Evolutionary conservation across 805 yeast species (phyloP).

Genomic region (Yarrowia keelungensis): DNA sequence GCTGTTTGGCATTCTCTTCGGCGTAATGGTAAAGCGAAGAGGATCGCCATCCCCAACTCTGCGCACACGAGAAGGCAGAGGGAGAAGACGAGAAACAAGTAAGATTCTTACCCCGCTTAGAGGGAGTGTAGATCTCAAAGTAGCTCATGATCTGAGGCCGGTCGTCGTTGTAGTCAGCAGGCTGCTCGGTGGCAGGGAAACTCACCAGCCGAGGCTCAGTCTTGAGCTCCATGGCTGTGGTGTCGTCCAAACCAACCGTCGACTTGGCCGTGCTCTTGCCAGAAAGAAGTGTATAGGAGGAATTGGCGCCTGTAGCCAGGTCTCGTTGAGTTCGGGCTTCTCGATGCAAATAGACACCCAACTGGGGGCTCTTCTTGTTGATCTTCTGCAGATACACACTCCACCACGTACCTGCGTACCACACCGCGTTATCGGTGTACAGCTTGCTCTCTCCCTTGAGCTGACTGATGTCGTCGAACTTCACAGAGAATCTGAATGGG

Average conservation of each 20-base stretch:
- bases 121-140: slow-evolving; percentile 63
- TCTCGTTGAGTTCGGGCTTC: slow-evolving; percentile 49
- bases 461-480: slow-evolving; percentile 58
- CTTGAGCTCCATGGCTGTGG: slow-evolving; percentile 32
- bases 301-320: slow-evolving; percentile 19
- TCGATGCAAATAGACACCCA: slow-evolving; percentile 64
- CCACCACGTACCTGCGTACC: slow-evolving; percentile 72
- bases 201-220: slow-evolving; percentile 27
- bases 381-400: slow-evolving; percentile 61
- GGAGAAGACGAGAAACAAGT: slow-evolving; percentile 66
- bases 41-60: slow-evolving; percentile 66
- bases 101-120: slow-evolving; percentile 55
- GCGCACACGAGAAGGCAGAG: slow-evolving; percentile 59
- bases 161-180: slow-evolving; percentile 54
- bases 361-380: slow-evolving; percentile 55
- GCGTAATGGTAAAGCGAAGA: slow-evolving; percentile 48
- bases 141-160: slow-evolving; percentile 57
- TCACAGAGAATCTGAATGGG: slow-evolving; percentile 62
- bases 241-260: slow-evolving; percentile 21
- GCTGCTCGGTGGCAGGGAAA: slow-evolving; percentile 26
- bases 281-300: slow-evolving; percentile 2
- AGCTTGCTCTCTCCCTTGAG: slow-evolving; percentile 57
- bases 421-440: slow-evolving; percentile 57
- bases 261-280: slow-evolving; percentile 36
- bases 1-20: slow-evolving; percentile 54